Evolutionary conservation across 345 rosid genomes (phyloP), one percentile per base, ranked within the genome.

Genomic region (Firmiana major): DNA sequence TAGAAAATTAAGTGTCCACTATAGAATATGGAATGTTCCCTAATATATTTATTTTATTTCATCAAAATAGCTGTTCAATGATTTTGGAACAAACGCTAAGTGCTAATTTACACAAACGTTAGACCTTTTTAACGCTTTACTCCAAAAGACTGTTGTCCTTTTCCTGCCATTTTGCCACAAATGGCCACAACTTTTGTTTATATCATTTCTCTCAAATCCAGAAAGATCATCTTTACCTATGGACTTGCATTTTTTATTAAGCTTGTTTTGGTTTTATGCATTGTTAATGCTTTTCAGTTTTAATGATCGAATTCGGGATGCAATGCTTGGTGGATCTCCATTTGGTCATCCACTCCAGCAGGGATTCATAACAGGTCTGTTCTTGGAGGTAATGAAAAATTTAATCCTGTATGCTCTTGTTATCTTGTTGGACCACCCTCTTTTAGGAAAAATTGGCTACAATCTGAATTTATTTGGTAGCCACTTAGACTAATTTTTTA

Each of bases 261-360:
- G 51, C 1, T 72, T 46, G 31, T 19, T 31, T 31, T 40, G 54
- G 15, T 15, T 51, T 71, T 43, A 38, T 34, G 48, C 63, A 74
- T 68, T 31, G 17, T 78, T 75, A 22, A 79, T 73, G 74, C 79
- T 77, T 40, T 83, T 76, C 90, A 95, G 99, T 79, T 95, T 95
- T 82, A 93, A 95, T 70, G 99, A 95, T 85, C 99, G 98, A 71
- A 82, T 95, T 79, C 93, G 99, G 63, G 99, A 95, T 88, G 99
- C 98, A 78, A 80, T 88, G 85, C 94, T 91, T 86, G 99, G 99
- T 67, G 99, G 99, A 75, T 95, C 99, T 79, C 99, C 99, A 19
- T 95, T 95, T 90, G 98, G 99, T 51, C 91, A 86, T 73, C 97
- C 97, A 81, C 98, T 95, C 79, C 98, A 93, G 83, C 99, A 95